A percentile compares a stretch with the other conserved stretches of the same genome.
phyloP scores from a whole-genome alignment of 2,329 filamentous ascomycete genomes.

The Trichothecium roseum region DNA sequence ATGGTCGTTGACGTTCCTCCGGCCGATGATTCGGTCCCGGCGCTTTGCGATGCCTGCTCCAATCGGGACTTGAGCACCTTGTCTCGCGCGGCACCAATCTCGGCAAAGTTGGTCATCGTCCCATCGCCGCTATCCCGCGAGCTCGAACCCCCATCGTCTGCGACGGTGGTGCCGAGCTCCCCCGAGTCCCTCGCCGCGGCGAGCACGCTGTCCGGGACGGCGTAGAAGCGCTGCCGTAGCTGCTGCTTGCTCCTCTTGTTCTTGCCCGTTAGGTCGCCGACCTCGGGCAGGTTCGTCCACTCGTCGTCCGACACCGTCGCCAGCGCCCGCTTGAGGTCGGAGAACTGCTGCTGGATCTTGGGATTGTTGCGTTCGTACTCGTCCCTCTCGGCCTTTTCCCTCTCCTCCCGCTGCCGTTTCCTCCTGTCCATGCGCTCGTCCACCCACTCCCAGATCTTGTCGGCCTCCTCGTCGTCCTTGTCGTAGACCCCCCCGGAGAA shows the following conservation, averaged over 20 bases:
- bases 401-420: conserved; percentile 85
- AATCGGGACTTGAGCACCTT: conserved; percentile 92
- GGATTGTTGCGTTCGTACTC: conserved; percentile 97
- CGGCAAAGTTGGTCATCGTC: conserved; percentile 95
- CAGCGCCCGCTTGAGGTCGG: conserved; percentile 85
- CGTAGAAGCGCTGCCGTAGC: conserved; percentile 78
- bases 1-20: conserved; percentile 81
- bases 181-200: conserved; percentile 72
- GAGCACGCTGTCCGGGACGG: conserved; percentile 90
- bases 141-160: conserved; percentile 58
- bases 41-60: conserved; percentile 72
- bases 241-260: conserved; percentile 80
- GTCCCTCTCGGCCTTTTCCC: conserved; percentile 81
- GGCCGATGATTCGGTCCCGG: conserved; percentile 51
- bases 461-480: conserved; percentile 94
- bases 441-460: conserved; percentile 88
- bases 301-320: conserved; percentile 87
- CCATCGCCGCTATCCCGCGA: conserved; percentile 53
- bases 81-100: conserved; percentile 91
- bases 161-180: conserved; percentile 81
- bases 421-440: conserved; percentile 96
- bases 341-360: conserved; percentile 96
- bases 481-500: conserved; percentile 96
- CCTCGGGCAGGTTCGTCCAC: conserved; percentile 91
- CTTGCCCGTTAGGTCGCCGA: conserved; percentile 92